Conservation (phyloP, 768 basidiomycete genomes). For the Trametes gibbosa region DNA sequence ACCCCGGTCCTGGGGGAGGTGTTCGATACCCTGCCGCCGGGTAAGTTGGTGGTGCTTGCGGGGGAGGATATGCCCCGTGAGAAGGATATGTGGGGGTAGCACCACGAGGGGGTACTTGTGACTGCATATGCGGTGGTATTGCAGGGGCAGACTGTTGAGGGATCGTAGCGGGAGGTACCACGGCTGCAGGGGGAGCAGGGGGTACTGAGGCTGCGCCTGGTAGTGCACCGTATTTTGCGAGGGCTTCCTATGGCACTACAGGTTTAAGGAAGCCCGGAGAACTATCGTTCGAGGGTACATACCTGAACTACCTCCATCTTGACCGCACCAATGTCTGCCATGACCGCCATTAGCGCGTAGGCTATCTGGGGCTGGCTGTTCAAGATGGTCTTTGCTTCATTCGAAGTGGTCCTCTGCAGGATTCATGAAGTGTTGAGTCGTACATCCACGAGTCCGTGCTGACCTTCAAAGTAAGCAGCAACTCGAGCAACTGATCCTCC, state of each 20-base stretch:
- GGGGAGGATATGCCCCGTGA: slow-evolving; percentile 14
- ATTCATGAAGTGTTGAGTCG: not conserved
- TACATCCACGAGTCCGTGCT: not conserved
- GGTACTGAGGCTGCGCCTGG: slow-evolving; percentile 26
- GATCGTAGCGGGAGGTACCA: slow-evolving; percentile 29
- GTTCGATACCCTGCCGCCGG: slow-evolving; percentile 11
- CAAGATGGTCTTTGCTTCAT: slow-evolving; percentile 64
- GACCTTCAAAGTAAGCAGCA: slow-evolving; percentile 73
- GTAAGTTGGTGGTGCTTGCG: slow-evolving; percentile 5
- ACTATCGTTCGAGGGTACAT: slow-evolving; percentile 10
- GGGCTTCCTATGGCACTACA: slow-evolving; percentile 49
- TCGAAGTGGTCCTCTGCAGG: slow-evolving; percentile 70
- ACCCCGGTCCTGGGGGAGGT: slow-evolving; percentile 12
- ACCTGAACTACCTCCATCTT: slow-evolving; percentile 78
- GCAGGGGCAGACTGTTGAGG: slow-evolving; percentile 30
- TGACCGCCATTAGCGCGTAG: slow-evolving; percentile 71
- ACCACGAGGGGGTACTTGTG: slow-evolving; percentile 15
- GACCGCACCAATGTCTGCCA: slow-evolving; percentile 75
- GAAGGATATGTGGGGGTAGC: slow-evolving; percentile 22
- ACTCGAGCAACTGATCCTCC: slow-evolving; percentile 68
- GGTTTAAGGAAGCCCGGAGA: not conserved
- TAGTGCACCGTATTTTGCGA: slow-evolving; percentile 49
- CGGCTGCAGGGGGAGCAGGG: slow-evolving; percentile 24
- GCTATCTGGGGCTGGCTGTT: slow-evolving; percentile 74
- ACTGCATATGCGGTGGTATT: slow-evolving; percentile 26